A percentile compares a stretch with the other conserved stretches of the same genome.
Evolutionary conservation across 1,284 basidiomycete genomes (phyloP).

Genomic region (Puccinia sorghi): DNA sequence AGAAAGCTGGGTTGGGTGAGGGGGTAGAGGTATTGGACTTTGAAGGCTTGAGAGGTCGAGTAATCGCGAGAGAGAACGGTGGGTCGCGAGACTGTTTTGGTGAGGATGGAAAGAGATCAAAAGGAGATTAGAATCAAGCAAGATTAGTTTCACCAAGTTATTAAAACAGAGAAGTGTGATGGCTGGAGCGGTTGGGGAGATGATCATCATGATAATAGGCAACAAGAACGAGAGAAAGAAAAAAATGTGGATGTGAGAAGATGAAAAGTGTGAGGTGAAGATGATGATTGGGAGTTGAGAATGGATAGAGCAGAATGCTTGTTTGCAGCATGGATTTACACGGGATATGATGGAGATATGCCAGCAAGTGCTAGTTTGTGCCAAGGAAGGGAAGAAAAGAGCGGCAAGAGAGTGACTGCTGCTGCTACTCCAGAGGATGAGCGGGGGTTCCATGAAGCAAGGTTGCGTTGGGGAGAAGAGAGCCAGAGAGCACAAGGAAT

Average conservation of each 20-base stretch:
- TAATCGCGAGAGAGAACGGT: conserved; percentile 23
- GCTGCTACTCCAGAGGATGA: too few species aligned
- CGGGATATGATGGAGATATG: conserved; percentile 22
- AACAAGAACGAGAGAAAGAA: neutral
- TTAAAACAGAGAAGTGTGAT: neutral
- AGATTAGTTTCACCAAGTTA: conserved; percentile 17
- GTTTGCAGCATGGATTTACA: conserved; percentile 24
- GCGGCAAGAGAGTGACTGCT: neutral
- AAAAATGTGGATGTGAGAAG: too few species aligned
- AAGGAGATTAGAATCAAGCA: neutral
- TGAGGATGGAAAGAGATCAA: neutral
- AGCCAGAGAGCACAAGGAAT: neutral
- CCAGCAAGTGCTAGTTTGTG: neutral
- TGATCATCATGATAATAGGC: neutral
- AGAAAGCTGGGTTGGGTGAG: conserved; percentile 6
- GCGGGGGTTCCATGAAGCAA: neutral
- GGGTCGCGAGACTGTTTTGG: conserved; percentile 50
- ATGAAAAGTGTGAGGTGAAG: conserved; percentile 28
- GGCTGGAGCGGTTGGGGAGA: conserved; percentile 10
- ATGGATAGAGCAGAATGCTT: conserved; percentile 11
- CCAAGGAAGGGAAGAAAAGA: neutral
- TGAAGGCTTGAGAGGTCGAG: conserved; percentile 28
- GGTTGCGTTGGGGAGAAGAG: conserved; percentile 17
- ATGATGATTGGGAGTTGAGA: conserved; percentile 12
- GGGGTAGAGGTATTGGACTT: neutral